Base-by-base conservation (phyloP, 176 grass and related monocot species). In the Melocanna baccifera region DNA sequence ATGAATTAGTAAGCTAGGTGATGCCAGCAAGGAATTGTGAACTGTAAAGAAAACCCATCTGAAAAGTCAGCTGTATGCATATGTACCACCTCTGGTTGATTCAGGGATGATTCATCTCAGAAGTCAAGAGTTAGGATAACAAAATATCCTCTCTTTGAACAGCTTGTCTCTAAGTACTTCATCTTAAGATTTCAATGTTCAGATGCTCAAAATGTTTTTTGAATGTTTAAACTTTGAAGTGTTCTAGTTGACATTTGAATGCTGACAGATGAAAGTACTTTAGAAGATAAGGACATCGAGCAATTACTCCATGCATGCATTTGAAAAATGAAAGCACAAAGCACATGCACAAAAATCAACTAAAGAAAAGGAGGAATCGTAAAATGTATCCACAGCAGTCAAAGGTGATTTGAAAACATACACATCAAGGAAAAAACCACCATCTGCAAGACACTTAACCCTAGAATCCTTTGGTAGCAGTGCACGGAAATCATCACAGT, bases 361-460 rank as follows among this genome's bases (percentile, higher is more conserved):
- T 32, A 77, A 78, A 58, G 7, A n/a, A 78, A 25, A 0, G 9
- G 26, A 57, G 39, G 65, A 68, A 41, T 55, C 7, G 19, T 5
- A 64, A 40, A 78, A 52, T 0, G 3, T 42, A 53, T 77, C 15
- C 6, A 73, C 29, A 47, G 12, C 14, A 56, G 14, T 84, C 51
- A 19, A 71, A 79, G 41, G 52, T 26, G 43, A 77, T 78, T 18
- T 4, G 47, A 55, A 83, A 83, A 88, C 87, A 87, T 94, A 95
- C 91, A 87, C 81, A 70, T 98, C 79, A 81, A 97, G 90, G 86
- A 95, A 98, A 90, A 98, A 98, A 2, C 91, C 92, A 26, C 88
- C 92, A 88, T 98, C 95, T 16, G 91, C 70, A 83, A 98, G 88
- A 81, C 91, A 98, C 72, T 95, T 93, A 71, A 93, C 89, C 70